Evolutionary conservation across 2,329 filamentous ascomycete genomes (phyloP), one percentile per base, ranked within the genome.

Genomic region (Sclerotinia trifoliorum): DNA sequence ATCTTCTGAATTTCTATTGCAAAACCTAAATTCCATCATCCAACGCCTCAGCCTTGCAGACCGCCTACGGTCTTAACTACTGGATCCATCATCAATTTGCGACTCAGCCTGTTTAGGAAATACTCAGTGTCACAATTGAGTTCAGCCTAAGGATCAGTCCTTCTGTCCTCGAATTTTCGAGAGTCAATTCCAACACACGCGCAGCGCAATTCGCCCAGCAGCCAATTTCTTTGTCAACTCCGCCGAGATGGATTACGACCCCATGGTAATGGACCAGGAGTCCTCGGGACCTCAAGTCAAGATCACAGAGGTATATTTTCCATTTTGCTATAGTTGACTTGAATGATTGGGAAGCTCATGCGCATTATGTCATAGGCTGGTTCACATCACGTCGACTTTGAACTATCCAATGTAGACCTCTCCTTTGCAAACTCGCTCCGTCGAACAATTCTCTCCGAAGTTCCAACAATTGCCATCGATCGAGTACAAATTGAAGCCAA

Each of bases 381-480:
- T 78, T 83, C 83, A 71, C 87, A 89, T 75, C 90, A 91, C 76
- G 93, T 97, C 79, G 90, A 97, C 81, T 98, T 98, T 83, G 90
- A 95, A 80, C 88, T 99, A 68, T 90, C 88, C 76, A 93, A 93
- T 78, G 92, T 94, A 76, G 93, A 96, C 78, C 89, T 97, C 69
- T 87, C 93, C 71, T 93, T 97, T 75, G 94, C 94, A 75, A 99
- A 99, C 83, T 91, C 93, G 57, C 82, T 98, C 70, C 94, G 94
- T 71, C 92, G 94, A 77, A 86, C 93, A 69, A 94, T 98, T 82
- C 89, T 97, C 73, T 92, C 93, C 75, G 94, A 99, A 81, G 91
- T 99, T 69, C 94, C 94, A 15, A 97, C 93, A 32, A 89, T 98
- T 75, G 94, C 95, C 71, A 94, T 98, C 79, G 94, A 99, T 77